Base-by-base conservation (phyloP, 164 flowering plant genomes). In the Saururus chinensis region DNA sequence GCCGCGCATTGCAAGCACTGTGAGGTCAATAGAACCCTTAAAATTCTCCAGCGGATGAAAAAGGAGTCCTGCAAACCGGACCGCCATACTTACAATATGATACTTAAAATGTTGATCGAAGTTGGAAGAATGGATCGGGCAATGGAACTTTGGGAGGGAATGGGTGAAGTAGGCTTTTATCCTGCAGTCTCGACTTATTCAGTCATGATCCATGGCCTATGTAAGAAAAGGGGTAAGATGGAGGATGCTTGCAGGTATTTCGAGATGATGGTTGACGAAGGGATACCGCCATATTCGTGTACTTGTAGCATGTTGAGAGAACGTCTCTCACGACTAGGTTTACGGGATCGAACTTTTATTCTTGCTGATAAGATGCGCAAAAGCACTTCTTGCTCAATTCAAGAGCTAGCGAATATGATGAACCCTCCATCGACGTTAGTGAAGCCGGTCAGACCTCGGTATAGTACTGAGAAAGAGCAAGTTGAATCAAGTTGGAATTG, bases 221-320 rank as follows among this genome's bases (percentile, higher is more conserved):
- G 87, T 59, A 80, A 77, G 82, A 93, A 88, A 81, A 88, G 74
- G 70, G 85, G 86, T 22, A 85, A 79, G 65, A 61, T 81, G 7
- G 96, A 89, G 69, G 98, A 89, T 64, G 97, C 98, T 0, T 86
- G 88, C 59, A 75, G 65, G 41, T 86, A 79, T 70, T 93, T 90
- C 69, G 96, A 89, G 76, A 76, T 71, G 76, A 90, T 93, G 98
- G 75, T 93, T 52, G 97, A 93, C 77, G 97, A 90, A 70, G 97
- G 98, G 20, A 70, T 90, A 59, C 98, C 96, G 7, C 97, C 98
- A 16, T 90, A 86, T 75, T 5, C 70, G 53, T 53, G 75, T 40
- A 90, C 97, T 10, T 77, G 84, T 65, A 84, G 81, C 56, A n/a
- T 83, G 70, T 68, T 89, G 77, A 84, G 88, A 72, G 80, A 79